Evolutionary conservation across 192 early-diverging fungal species (phyloP).

Genomic region (Coemansia sp.): DNA sequence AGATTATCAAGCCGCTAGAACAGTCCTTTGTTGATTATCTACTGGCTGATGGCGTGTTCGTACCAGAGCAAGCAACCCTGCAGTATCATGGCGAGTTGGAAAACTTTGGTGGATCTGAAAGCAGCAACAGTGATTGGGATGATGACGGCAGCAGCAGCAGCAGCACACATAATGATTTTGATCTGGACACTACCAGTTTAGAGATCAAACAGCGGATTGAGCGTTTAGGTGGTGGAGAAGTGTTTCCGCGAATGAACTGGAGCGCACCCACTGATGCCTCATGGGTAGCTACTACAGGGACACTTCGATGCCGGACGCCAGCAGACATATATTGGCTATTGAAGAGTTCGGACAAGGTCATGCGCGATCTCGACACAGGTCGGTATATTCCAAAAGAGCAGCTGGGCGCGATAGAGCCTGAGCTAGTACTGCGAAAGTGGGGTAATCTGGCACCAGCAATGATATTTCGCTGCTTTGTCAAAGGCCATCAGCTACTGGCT

Average conservation of each 20-base stretch:
- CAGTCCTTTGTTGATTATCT: conserved; percentile 83
- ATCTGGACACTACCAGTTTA: conserved; percentile 17
- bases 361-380: conserved; percentile 79
- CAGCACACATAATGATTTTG: background rate
- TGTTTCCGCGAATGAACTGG: conserved; percentile 97
- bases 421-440: conserved; percentile 90
- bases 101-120: conserved; percentile 22
- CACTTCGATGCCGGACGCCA: conserved; percentile 71
- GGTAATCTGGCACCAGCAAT: conserved; percentile 84
- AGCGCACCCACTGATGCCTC: conserved; percentile 90
- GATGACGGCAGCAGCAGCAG: conserved; percentile 15
- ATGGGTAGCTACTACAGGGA: conserved; percentile 83
- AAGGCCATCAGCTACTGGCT: conserved; percentile 64
- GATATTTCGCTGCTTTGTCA: conserved; percentile 97
- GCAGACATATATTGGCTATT: conserved; percentile 86
- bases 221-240: conserved; percentile 66
- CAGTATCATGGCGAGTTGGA: conserved; percentile 30
- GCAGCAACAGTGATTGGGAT: conserved; percentile 43
- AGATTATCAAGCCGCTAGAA: conserved; percentile 68
- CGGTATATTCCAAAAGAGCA: conserved; percentile 56
- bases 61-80: conserved; percentile 61
- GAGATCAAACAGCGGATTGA: conserved; percentile 67
- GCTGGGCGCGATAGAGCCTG: conserved; percentile 38
- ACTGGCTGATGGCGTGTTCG: conserved; percentile 77
- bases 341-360: conserved; percentile 89